phyloP scores from a whole-genome alignment of 805 yeast genomes.

The Phaffomyces thermotolerans region DNA sequence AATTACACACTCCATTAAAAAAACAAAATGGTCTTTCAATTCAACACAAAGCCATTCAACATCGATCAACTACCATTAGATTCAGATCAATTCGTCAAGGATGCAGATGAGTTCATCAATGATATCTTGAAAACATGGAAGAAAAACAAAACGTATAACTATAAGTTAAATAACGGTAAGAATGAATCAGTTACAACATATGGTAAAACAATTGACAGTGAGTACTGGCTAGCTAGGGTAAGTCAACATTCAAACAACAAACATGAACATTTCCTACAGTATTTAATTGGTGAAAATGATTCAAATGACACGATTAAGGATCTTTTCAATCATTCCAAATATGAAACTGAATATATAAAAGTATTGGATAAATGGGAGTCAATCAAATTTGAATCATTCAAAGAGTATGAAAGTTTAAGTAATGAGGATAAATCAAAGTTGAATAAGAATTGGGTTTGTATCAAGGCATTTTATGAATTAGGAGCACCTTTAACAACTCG shows the following conservation, averaged over 20 bases:
- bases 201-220: constrained; percentile 21
- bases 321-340: constrained; percentile 24
- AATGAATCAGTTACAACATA: constrained; percentile 27
- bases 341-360: constrained; percentile 30
- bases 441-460: constrained; percentile 22
- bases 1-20: too few species aligned
- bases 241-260: constrained; percentile 19
- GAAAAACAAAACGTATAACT: constrained; percentile 26
- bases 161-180: constrained; percentile 19
- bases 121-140: constrained; percentile 24
- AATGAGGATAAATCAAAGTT: not conserved
- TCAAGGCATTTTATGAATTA: constrained; percentile 29
- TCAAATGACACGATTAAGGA: constrained; percentile 16
- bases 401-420: constrained; percentile 7
- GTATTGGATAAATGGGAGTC: constrained; percentile 23
- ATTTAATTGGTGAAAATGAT: constrained; percentile 24
- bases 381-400: constrained; percentile 16
- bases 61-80: constrained; percentile 14
- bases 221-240: constrained; percentile 30
- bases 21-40: constrained; percentile 2
- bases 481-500: constrained; percentile 30
- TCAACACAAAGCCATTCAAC: constrained; percentile 12
- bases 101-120: constrained; percentile 22
- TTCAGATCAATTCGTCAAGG: constrained; percentile 12
- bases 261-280: constrained; percentile 22